These are phyloP conservation scores for Glycyrrhiza uralensis DNA, from an alignment of 306 rosid species.

Conservation along the genomic window DNA sequence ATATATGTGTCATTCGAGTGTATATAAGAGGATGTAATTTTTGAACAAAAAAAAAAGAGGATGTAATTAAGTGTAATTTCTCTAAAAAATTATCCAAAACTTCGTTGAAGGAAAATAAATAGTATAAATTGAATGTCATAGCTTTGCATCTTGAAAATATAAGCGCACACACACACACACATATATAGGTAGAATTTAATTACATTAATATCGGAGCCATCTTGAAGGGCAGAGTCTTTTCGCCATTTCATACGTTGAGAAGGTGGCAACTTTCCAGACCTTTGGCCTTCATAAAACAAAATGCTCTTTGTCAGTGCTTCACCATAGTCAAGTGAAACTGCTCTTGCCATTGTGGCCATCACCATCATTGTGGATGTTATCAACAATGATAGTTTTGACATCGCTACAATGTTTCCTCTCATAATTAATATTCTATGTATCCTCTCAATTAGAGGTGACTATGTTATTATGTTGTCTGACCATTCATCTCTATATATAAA, in stretches of 20 bases:
- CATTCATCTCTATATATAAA: neutral
- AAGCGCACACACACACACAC: no score
- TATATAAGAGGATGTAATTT: no score
- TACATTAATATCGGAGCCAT: constrained; percentile 39
- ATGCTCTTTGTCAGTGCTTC: constrained; percentile 51
- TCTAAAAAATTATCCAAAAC: no score
- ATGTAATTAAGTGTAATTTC: no score
- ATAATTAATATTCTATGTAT: neutral
- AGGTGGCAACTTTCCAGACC: constrained; percentile 52
- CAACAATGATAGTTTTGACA: neutral
- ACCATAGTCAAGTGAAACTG: constrained; percentile 25
- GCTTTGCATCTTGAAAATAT: no score
- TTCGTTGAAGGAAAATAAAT: no score
- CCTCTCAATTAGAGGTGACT: neutral
- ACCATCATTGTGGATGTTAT: neutral
- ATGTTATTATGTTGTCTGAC: neutral
- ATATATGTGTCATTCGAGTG: no score
- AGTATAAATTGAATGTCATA: no score
- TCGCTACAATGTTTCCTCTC: neutral
- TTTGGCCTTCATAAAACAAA: constrained; percentile 50
- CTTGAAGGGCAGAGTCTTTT: constrained; percentile 44
- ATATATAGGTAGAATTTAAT: neutral
- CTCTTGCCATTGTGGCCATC: neutral
- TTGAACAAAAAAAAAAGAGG: no score
- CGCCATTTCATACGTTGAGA: constrained; percentile 51